phyloP scores from a whole-genome alignment of 305 asterid genomes.

The Nicotiana rustica region DNA sequence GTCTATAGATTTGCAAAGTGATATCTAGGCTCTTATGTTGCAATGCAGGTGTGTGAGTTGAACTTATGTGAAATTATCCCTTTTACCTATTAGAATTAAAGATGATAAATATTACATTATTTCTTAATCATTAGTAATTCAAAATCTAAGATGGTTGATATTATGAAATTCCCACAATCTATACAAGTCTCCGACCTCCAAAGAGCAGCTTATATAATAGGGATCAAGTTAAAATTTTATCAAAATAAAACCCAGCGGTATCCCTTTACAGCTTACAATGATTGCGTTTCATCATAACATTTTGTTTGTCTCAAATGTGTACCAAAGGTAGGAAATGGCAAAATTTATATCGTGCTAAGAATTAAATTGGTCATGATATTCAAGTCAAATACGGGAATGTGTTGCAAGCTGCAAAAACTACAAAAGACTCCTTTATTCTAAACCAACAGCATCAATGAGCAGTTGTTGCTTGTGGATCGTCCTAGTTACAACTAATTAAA shows the following conservation, averaged over 20 bases:
- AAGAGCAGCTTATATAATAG: neutral
- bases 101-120: neutral
- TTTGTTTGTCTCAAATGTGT: no score
- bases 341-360: neutral
- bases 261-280: neutral
- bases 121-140: neutral
- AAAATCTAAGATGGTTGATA: neutral
- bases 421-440: neutral
- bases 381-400: neutral
- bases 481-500: conserved; percentile 1
- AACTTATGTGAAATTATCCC: no score
- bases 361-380: neutral
- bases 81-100: neutral
- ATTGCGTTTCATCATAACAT: neutral
- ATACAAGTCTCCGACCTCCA: neutral
- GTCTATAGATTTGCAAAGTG: no score
- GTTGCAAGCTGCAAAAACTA: conserved; percentile 9
- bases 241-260: neutral
- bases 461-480: neutral
- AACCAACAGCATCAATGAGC: neutral
- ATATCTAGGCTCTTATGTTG: no score
- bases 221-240: neutral
- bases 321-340: neutral
- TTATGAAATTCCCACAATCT: neutral
- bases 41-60: no score